Base-by-base conservation (phyloP, 164 flowering plant genomes). In the Warburgia ugandensis region DNA sequence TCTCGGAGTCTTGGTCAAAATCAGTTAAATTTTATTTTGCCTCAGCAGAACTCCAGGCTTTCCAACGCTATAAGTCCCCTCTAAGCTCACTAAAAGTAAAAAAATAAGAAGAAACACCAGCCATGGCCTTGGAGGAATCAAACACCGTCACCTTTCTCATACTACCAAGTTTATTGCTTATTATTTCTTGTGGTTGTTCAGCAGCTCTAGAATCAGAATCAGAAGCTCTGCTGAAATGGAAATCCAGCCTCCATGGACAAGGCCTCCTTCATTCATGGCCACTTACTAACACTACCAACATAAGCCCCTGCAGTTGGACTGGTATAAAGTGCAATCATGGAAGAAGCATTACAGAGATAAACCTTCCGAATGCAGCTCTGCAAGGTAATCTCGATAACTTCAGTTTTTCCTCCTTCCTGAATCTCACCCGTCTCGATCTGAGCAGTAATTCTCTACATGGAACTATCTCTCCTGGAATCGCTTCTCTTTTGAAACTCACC, bases 341-440 rank as follows among this genome's bases (percentile, higher is more conserved):
- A 4, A 41, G 59, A 52, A 58, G 45, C 9, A 41, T 58, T 1
- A 48, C 27, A 11, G 32, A 28, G 8, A 37, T 62, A 6, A 45
- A 43, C 43, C 52, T 67, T 13, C 26, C 60, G 2, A 7, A 22
- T 36, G 10, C 49, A 0, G 17, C 27, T 6, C 29, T 58, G 33
- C n/a, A 12, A 30, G 67, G 63, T 44, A 58, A 50, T 2, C 56
- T 67, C 5, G 23, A 58, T 11, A 23, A 30, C 41, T 25, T 66
- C 21, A 40, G 37, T 37, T 60, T 60, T 35, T 60, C 70, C 22
- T 43, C 60, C 10, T 62, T 67, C 16, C 57, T 53, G 7, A 48
- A 55, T 45, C 67, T 68, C 21, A 35, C 37, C 39, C 46, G 25
- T 19, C 50, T 68, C 26, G 36, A 54, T 51, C 58, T 68, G 6